Base-by-base conservation (phyloP, 176 grass and related monocot genomes). In the Avena atlantica region DNA sequence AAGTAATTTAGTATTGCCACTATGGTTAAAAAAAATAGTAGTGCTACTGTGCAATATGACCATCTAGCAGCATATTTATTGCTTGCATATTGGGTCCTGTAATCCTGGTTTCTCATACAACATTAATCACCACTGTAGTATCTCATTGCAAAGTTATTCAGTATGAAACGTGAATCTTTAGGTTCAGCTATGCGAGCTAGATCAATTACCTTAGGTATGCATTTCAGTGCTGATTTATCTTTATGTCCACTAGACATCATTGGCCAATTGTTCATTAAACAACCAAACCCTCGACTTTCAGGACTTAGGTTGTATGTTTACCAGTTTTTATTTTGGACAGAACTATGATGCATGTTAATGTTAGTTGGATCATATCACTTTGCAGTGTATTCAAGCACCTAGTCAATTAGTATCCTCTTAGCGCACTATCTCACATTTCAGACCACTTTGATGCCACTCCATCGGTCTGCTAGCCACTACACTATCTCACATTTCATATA, bases 341-440 rank as follows among this genome's bases (percentile, higher is more conserved):
- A 74, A 19, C 44, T 14, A 73, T 73, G 15, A 71, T 71, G 68
- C 69, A 72, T 71, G 68, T n/a, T 44, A 42, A 72, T 71, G 68
- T n/a, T 44, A 42, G 17, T 71, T 42, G 36, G 31, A 66, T 34
- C 7, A 68, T 68, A 36, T 68, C 31, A 36, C 31, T 37, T 68
- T 68, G 10, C 61, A 12, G 3, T 64, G 0, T 64, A 64, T 70
- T 20, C 16, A 67, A 34, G 63, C 63, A 67, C 27, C 67, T 20
- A 0, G 6, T 68, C 2, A 19, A 37, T 15, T 40, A 70, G 8
- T 69, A 70, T 1, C 15, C 17, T 42, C 40, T 48, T 73, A 5
- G 42, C 1, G 5, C 44, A 11, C 8, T 6, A 71, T n/a, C 68
- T 44, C 36, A 12, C 68, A 71, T 45, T 45, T 71, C 68, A n/a